phyloP scores from a whole-genome alignment of 768 basidiomycete genomes.

The Dendrothele bispora region DNA sequence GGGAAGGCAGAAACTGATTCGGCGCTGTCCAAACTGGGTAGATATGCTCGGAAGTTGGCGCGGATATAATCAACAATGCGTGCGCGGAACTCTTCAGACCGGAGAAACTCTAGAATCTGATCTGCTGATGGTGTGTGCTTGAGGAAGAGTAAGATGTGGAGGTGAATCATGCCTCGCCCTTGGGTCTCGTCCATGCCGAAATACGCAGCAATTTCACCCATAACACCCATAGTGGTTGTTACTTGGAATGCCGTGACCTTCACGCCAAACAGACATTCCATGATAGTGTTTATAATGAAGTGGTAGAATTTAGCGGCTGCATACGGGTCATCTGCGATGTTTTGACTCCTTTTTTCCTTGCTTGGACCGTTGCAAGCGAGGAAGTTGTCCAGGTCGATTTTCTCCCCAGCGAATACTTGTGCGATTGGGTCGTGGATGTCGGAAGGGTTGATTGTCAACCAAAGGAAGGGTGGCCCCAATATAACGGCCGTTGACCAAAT shows the following conservation, averaged over 20 bases:
- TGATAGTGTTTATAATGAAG: slow-evolving; percentile 27
- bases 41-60: slow-evolving; percentile 28
- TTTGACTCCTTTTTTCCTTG: slow-evolving; percentile 11
- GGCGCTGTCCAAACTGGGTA: slow-evolving; percentile 12
- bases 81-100: slow-evolving; percentile 23
- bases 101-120: slow-evolving; percentile 20
- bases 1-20: slow-evolving; percentile 14
- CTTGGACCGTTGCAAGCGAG: slow-evolving; percentile 21
- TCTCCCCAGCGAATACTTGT: slow-evolving; percentile 40
- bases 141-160: slow-evolving; percentile 41
- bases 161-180: slow-evolving; percentile 39
- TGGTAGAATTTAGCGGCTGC: slow-evolving; percentile 43
- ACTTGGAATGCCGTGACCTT: slow-evolving; percentile 9
- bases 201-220: slow-evolving; percentile 16
- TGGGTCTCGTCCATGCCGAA: slow-evolving; percentile 38
- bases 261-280: slow-evolving; percentile 34
- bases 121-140: slow-evolving; percentile 22
- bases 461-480: slow-evolving; percentile 29
- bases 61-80: slow-evolving; percentile 28
- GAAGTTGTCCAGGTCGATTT: slow-evolving; percentile 44
- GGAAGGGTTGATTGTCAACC: slow-evolving; percentile 42
- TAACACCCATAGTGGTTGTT: slow-evolving; percentile 25
- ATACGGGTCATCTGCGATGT: slow-evolving; percentile 38
- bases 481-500: slow-evolving; percentile 32
- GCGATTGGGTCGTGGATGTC: slow-evolving; percentile 43